Conservation (phyloP, 2,329 filamentous ascomycete genomes). For the Aureobasidium musti region DNA sequence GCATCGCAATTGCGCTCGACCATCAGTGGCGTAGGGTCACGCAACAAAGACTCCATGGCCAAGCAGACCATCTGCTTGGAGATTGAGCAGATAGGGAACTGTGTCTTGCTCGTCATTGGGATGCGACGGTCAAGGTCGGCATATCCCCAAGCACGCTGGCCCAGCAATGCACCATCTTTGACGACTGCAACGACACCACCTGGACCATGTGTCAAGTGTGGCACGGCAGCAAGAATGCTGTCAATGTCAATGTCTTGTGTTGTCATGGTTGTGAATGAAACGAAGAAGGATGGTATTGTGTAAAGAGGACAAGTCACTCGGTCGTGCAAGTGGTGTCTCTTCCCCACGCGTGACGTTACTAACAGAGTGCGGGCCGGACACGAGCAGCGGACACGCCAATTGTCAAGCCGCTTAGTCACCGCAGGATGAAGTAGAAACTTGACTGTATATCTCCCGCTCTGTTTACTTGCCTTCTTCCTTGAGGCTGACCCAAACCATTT, state of each 20-base stretch:
- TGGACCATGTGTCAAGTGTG: conserved; percentile 41
- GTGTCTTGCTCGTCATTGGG: conserved; percentile 43
- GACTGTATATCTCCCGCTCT: too few species aligned
- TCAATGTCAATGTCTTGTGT: neutral
- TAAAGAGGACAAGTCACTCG: too few species aligned
- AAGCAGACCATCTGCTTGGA: conserved; percentile 51
- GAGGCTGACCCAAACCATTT: too few species aligned
- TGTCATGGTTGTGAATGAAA: neutral
- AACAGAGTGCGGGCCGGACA: too few species aligned
- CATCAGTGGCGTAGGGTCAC: conserved; percentile 40
- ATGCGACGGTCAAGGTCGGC: conserved; percentile 47
- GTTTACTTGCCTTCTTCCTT: too few species aligned
- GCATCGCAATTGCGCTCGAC: conserved; percentile 17
- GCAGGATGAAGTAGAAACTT: too few species aligned
- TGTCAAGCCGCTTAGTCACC: too few species aligned
- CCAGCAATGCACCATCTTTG: conserved; percentile 47
- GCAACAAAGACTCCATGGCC: conserved; percentile 43
- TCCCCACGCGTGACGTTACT: too few species aligned
- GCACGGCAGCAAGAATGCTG: conserved; percentile 22
- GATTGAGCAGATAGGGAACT: conserved; percentile 52
- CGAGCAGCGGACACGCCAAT: too few species aligned
- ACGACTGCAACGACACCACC: conserved; percentile 49
- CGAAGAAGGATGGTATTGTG: too few species aligned
- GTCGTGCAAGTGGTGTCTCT: too few species aligned
- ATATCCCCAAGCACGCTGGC: conserved; percentile 48